Base-by-base conservation (phyloP, 768 basidiomycete species). In the Boletus barrowsii region DNA sequence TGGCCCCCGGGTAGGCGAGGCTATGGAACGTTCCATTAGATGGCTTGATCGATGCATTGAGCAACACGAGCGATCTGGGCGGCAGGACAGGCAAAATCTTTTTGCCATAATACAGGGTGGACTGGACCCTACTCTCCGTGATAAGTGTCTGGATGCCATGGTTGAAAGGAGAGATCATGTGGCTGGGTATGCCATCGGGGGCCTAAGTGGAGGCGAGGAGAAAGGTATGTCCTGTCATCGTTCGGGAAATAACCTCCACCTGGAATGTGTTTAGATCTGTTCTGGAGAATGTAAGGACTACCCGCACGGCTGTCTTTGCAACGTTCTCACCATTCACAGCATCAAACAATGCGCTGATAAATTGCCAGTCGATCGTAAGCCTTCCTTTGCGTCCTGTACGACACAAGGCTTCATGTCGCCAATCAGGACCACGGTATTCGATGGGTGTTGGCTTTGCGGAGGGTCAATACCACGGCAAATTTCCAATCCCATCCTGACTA, bases 391-490 rank as follows among this genome's bases (percentile, higher is more conserved):
- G 32, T 14, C 30, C 18, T 36, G 26, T 18, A 36, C 20, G 30
- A 33, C 36, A 22, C 18, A 39, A 35, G 41, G 39, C 45, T 49
- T 67, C 45, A 70, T 54, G 30, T 29, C 33, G 47, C 46, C 39
- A 13, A 35, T 50, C 55, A 92, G 90, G 90, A 42, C 92, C 93
- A 10, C 80, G 92, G 59, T 96, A 95, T 72, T 86, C 87, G 5
- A 96, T 96, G 93, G 93, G 92, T 2, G 81, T 95, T 41, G 92
- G 93, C 10, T 94, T 92, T 69, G 91, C 92, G 29, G 93, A 95
- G 82, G 90, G 90, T 90, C 56, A 36, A 57, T 62, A 41, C 49
- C 40, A 33, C 42, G 36, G 18, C 17, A 39, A n/a, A 39, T 45
- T 46, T 44, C 36, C 9, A 18, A 42, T 52, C 7, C 33, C 14